Percentiles rank a stretch among this genome's conserved stretches.
Evolutionary conservation across 768 basidiomycete species (phyloP).

Genomic region (Lactarius pseudohatsudake): DNA sequence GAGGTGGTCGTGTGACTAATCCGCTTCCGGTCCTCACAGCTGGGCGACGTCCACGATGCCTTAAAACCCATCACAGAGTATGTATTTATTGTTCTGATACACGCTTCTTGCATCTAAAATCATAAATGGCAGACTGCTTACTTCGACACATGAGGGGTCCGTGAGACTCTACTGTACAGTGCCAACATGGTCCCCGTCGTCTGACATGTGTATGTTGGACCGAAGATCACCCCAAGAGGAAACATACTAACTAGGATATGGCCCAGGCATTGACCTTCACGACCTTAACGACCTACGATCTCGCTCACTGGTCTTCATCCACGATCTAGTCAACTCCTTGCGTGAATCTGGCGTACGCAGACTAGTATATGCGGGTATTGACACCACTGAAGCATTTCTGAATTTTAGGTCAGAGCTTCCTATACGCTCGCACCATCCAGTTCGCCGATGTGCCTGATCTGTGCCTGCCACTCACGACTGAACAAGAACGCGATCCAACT

Average conservation of each 20-base stretch:
- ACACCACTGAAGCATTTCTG: conserved; percentile 15
- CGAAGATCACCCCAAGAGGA: neutral
- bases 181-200: conserved; percentile 62
- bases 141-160: conserved; percentile 43
- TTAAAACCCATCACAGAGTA: conserved; percentile 63
- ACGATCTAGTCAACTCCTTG: conserved; percentile 59
- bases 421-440: conserved; percentile 63
- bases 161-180: conserved; percentile 64
- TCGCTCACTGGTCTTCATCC: conserved; percentile 61
- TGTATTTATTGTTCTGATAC: conserved; percentile 28
- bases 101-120: conserved; percentile 11
- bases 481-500: conserved; percentile 44
- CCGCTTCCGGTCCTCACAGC: conserved; percentile 36
- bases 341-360: conserved; percentile 57
- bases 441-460: conserved; percentile 59
- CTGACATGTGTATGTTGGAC: conserved; percentile 52
- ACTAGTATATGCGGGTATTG: conserved; percentile 1
- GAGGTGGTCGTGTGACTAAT: conserved; percentile 19
- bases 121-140: conserved; percentile 44
- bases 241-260: conserved; percentile 4
- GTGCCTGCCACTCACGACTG: conserved; percentile 47
- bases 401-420: conserved; percentile 55
- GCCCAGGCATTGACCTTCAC: conserved; percentile 59
- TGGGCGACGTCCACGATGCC: conserved; percentile 55
- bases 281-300: conserved; percentile 67